Conservation (phyloP, 176 grass and related monocot species). For the Avena sativa region DNA sequence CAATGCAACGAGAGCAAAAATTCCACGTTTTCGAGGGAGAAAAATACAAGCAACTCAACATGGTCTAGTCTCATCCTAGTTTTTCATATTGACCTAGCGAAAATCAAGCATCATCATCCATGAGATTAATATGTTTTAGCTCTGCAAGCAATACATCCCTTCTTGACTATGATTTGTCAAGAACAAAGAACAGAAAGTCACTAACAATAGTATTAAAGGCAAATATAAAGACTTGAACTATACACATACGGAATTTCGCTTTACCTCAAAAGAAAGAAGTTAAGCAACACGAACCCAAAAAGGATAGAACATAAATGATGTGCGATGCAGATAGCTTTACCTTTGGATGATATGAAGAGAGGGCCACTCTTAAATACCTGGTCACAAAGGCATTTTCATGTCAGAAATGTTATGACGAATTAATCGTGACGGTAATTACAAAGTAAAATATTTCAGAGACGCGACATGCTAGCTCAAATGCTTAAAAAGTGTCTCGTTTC, state of each 20-base stretch:
- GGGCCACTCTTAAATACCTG: slow-evolving; percentile 99
- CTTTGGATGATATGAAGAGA: slow-evolving; percentile 99
- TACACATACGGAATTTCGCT: neutral
- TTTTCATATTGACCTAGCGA: neutral
- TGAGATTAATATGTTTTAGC: neutral
- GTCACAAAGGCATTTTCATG: slow-evolving; percentile 27
- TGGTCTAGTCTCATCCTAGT: neutral
- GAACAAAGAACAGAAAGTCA: neutral
- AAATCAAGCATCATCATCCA: neutral
- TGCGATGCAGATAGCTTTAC: slow-evolving; percentile 47
- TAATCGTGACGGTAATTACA: neutral
- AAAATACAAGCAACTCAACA: neutral
- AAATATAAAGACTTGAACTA: slow-evolving; percentile 14
- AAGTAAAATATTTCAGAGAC: neutral
- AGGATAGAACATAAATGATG: slow-evolving; percentile 6
- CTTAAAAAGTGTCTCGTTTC: neutral
- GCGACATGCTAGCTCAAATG: neutral
- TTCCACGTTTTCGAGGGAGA: neutral
- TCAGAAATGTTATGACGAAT: slow-evolving; percentile 18
- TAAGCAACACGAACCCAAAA: neutral
- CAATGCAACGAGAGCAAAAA: neutral
- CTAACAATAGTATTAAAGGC: neutral
- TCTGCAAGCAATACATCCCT: slow-evolving; percentile 1
- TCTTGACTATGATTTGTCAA: slow-evolving; percentile 14
- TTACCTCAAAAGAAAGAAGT: slow-evolving; percentile 16